Conservation (phyloP, 2,329 filamentous ascomycete species). For the Colletotrichum higginsianum region DNA sequence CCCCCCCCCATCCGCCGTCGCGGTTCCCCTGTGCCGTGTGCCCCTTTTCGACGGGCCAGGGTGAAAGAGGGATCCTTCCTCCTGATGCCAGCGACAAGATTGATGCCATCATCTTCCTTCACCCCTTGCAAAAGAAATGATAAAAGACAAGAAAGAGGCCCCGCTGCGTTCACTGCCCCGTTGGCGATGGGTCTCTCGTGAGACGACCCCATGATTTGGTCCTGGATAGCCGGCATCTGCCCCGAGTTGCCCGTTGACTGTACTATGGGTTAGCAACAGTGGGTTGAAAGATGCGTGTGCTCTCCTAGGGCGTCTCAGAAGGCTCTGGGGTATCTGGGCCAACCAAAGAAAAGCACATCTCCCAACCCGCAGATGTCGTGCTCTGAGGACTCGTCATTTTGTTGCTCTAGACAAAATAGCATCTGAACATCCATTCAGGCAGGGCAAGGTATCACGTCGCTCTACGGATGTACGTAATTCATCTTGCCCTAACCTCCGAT, state of each 20-base stretch:
- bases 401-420: neutral
- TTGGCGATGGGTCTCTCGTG: conserved; percentile 12
- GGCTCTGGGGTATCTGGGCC: neutral
- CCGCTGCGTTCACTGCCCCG: conserved; percentile 32
- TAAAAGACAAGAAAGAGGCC: neutral
- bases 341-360: neutral
- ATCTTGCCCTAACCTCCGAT: conserved; percentile 26
- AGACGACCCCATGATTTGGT: conserved; percentile 10
- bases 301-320: conserved; percentile 16
- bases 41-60: conserved; percentile 17
- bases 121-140: neutral
- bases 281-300: neutral
- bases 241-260: conserved; percentile 5
- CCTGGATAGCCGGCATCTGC: conserved; percentile 3
- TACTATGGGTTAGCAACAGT: neutral
- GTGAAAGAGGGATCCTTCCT: neutral
- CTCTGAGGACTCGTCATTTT: neutral
- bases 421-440: neutral
- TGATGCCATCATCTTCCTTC: conserved; percentile 4
- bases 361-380: neutral
- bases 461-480: conserved; percentile 32
- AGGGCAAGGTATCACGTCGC: neutral
- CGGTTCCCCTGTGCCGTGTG: conserved; percentile 2
- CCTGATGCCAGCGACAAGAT: conserved; percentile 5
- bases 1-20: neutral